Conservation (phyloP, 495 filamentous ascomycete species). For the Talaromyces thailandensis region DNA sequence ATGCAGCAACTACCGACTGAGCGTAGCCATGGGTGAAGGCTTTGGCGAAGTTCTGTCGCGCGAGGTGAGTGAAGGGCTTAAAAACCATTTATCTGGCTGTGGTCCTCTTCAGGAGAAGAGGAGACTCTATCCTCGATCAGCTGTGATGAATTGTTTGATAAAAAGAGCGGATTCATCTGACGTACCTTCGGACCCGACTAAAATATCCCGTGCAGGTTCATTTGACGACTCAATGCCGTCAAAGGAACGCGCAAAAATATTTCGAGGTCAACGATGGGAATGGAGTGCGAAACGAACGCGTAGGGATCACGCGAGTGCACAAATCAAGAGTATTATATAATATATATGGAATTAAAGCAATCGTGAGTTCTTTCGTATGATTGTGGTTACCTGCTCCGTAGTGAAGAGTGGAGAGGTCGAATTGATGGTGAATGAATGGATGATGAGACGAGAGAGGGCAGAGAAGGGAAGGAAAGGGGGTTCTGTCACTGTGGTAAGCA, state of each 20-base stretch:
- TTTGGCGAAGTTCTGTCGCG: slow-evolving; percentile 94
- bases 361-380: neutral
- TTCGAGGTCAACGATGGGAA: neutral
- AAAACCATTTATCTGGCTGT: slow-evolving; percentile 70
- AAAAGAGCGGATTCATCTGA: neutral
- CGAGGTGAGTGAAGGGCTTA: slow-evolving; percentile 77
- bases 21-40: slow-evolving; percentile 95
- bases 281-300: neutral
- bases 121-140: slow-evolving; percentile 25
- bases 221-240: slow-evolving; percentile 49
- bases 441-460: neutral
- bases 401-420: neutral
- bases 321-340: neutral
- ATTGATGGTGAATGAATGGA: neutral
- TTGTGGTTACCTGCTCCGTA: neutral
- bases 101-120: slow-evolving; percentile 43
- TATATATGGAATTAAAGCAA: neutral
- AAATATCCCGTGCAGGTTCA: slow-evolving; percentile 51
- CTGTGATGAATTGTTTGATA: neutral
- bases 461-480: neutral
- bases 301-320: neutral
- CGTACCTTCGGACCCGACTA: slow-evolving; percentile 41
- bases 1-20: slow-evolving; percentile 92
- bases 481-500: neutral
- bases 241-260: slow-evolving; percentile 48